These are phyloP conservation scores for Isabelozyma pseudorhagii DNA, from an alignment of 805 yeast species.

Conservation along the genomic window DNA sequence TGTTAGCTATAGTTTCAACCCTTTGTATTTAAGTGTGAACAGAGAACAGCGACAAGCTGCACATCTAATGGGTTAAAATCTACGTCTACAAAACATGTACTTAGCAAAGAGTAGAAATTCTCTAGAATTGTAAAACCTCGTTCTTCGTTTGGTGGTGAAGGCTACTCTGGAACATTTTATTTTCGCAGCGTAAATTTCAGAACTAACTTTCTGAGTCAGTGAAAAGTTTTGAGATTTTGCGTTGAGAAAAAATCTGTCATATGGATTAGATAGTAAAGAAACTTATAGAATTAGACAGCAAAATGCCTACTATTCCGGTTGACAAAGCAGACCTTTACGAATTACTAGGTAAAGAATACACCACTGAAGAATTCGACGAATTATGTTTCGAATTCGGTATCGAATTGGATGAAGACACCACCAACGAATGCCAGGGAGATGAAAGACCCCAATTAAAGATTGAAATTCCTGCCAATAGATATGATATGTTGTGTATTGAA, in stretches of 20 bases:
- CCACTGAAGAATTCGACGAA: conserved; percentile 93
- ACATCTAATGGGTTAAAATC: no score
- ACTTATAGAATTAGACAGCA: conserved; percentile 3
- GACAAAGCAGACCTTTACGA: conserved; percentile 90
- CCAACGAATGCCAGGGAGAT: conserved; percentile 65
- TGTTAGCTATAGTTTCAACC: no score
- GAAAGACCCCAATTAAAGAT: conserved; percentile 97
- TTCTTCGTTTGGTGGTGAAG: no score
- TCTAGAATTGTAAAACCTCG: no score
- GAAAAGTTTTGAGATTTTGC: not conserved
- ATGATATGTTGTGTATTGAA: conserved; percentile 96
- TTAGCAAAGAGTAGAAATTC: no score
- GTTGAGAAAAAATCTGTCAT: not conserved
- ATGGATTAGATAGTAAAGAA: no score
- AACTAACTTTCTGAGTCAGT: not conserved
- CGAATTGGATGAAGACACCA: conserved; percentile 96
- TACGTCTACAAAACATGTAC: no score
- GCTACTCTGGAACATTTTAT: no score
- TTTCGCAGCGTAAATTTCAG: not conserved
- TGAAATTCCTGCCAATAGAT: conserved; percentile 97
- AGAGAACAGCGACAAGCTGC: no score
- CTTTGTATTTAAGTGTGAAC: no score
- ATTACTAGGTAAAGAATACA: conserved; percentile 56
- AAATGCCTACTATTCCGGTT: conserved; percentile 95
- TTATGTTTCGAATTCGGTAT: conserved; percentile 96